Conservation (phyloP, 2,329 filamentous ascomycete species). For the Diaporthe sp. region DNA sequence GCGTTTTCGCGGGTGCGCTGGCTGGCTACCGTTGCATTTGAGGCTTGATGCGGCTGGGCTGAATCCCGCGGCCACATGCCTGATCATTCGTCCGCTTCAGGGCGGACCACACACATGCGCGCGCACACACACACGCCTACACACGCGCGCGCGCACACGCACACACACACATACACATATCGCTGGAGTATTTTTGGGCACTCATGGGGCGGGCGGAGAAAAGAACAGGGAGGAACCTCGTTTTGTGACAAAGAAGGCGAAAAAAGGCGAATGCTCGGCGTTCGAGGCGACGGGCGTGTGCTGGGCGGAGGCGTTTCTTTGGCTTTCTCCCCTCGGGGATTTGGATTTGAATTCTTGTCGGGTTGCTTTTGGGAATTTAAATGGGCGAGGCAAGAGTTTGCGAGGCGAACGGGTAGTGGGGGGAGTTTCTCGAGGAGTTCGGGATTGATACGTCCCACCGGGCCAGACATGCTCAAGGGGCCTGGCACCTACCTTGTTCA, state of each 20-base stretch:
- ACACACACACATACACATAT: not conserved
- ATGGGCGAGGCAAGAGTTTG: slow-evolving; percentile 19
- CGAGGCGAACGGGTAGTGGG: not conserved
- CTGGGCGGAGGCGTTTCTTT: not conserved
- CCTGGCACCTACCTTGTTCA: not conserved
- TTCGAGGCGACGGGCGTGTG: not conserved
- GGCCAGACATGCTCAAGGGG: not conserved
- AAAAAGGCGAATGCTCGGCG: slow-evolving; percentile 20
- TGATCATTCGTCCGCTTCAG: slow-evolving; percentile 3
- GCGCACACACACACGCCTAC: not conserved
- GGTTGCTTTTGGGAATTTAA: not conserved
- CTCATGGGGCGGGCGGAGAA: not conserved
- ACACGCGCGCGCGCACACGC: not conserved
- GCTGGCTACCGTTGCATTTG: slow-evolving; percentile 25
- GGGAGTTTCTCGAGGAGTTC: not conserved
- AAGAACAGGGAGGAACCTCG: slow-evolving; percentile 13
- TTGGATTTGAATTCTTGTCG: not conserved
- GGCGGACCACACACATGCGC: not conserved
- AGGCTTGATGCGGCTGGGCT: slow-evolving; percentile 26
- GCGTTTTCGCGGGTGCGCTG: not conserved
- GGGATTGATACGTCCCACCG: not conserved
- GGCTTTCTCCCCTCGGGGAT: not conserved
- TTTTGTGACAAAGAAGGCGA: slow-evolving; percentile 4
- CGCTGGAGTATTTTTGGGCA: not conserved
- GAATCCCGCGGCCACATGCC: slow-evolving; percentile 11